Percentiles rank a stretch among this genome's conserved stretches.
Evolutionary conservation across 1,139 yeast species (phyloP).

Genomic region (Sporopachydermia cereana): DNA sequence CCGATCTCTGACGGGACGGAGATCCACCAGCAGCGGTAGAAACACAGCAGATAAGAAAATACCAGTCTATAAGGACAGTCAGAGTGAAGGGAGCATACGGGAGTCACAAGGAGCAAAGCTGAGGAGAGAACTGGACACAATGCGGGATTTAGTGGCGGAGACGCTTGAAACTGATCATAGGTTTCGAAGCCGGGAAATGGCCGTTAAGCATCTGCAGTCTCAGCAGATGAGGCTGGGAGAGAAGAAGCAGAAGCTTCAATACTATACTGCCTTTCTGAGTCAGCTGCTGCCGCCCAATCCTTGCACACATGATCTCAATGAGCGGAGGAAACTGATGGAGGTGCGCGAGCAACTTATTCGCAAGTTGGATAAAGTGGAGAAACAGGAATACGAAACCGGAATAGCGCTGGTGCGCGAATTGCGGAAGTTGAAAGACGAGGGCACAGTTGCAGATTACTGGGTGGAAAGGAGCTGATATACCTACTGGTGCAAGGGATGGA

Average conservation of each 20-base stretch:
- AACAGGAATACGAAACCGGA: conserved; percentile 14
- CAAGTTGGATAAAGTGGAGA: conserved; percentile 13
- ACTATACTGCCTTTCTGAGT: conserved; percentile 11
- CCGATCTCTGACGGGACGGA: not conserved
- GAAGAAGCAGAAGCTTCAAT: conserved; percentile 11
- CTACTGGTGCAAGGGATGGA: no score
- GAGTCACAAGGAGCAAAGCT: not conserved
- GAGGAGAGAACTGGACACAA: not conserved
- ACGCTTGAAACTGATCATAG: not conserved
- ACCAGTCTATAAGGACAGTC: not conserved
- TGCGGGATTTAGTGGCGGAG: conserved; percentile 3
- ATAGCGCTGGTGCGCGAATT: conserved; percentile 8
- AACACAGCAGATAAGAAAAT: not conserved
- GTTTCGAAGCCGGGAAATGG: not conserved
- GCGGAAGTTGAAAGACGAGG: conserved; percentile 2
- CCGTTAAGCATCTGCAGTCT: conserved; percentile 10
- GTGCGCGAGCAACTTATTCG: conserved; percentile 11
- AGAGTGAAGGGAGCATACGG: not conserved
- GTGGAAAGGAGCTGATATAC: not conserved
- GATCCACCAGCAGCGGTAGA: not conserved
- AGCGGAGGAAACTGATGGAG: conserved; percentile 10
- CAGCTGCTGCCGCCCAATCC: conserved; percentile 13
- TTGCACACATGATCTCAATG: conserved; percentile 12
- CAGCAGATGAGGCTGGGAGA: conserved; percentile 11
- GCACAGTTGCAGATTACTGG: not conserved